These are phyloP conservation scores for Mollisiaceae sp. DNA, from an alignment of 2,329 filamentous ascomycete species.

Conservation along the genomic window DNA sequence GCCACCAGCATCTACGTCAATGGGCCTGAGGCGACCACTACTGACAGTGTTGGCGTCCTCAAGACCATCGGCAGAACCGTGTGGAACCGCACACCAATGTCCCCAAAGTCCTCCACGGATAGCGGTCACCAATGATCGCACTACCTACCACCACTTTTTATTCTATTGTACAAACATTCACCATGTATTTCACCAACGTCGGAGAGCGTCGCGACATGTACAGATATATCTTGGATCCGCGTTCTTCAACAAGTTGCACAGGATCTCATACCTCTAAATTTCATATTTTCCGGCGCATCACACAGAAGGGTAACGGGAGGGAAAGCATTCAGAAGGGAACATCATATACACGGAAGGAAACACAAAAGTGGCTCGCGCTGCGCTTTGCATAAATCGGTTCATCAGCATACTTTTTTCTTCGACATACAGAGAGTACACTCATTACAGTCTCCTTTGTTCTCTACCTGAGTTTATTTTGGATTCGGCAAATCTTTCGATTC, in stretches of 20 bases:
- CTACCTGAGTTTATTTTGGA: constrained; percentile 6
- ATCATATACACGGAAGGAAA: constrained; percentile 37
- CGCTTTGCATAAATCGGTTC: constrained; percentile 34
- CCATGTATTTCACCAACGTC: constrained; percentile 29
- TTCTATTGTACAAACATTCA: constrained; percentile 33
- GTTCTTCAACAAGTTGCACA: constrained; percentile 21
- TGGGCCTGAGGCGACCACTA: constrained; percentile 46
- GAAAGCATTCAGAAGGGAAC: constrained; percentile 29
- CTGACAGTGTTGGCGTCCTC: constrained; percentile 58
- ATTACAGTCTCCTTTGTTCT: constrained; percentile 32
- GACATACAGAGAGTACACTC: constrained; percentile 24
- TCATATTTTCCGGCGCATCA: constrained; percentile 34
- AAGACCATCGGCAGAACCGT: constrained; percentile 62
- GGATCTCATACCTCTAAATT: constrained; percentile 26
- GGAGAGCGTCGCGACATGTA: constrained; percentile 25
- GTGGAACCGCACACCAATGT: constrained; percentile 53
- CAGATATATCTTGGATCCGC: constrained; percentile 32
- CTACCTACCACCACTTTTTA: constrained; percentile 20
- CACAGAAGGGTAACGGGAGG: constrained; percentile 30
- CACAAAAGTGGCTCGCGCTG: constrained; percentile 44
- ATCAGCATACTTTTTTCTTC: constrained; percentile 4
- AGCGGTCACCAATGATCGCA: constrained; percentile 22
- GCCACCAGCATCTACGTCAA: constrained; percentile 63
- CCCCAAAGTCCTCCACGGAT: constrained; percentile 37
- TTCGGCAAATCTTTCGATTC: constrained; percentile 14